Evolutionary conservation across 441 rosid genomes (phyloP).

Genomic region (Mallotus japonicus): DNA sequence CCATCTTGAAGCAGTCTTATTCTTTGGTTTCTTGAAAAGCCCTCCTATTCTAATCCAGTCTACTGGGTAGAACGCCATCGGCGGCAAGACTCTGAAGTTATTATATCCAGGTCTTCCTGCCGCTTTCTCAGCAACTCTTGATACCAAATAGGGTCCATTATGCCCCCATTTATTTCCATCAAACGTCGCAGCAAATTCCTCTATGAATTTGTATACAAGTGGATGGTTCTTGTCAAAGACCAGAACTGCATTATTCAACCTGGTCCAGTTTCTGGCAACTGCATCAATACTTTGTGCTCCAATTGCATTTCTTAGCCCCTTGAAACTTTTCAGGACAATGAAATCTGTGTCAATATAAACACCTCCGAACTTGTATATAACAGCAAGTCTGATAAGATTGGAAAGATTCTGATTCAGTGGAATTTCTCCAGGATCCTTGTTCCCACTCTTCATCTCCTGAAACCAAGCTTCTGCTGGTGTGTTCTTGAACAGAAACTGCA

Average conservation of each 20-base stretch:
- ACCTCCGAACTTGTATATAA: slow-evolving; percentile 75
- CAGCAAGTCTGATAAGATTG: slow-evolving; percentile 59
- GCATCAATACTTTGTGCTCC: slow-evolving; percentile 65
- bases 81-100: slow-evolving; percentile 59
- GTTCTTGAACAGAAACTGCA: slow-evolving; percentile 46
- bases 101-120: slow-evolving; percentile 34
- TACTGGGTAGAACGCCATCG: slow-evolving; percentile 69
- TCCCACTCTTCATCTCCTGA: slow-evolving; percentile 44
- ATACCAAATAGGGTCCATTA: slow-evolving; percentile 78
- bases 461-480: slow-evolving; percentile 71
- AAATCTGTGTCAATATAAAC: slow-evolving; percentile 72
- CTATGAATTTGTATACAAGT: slow-evolving; percentile 53
- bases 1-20: slow-evolving; percentile 40
- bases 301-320: slow-evolving; percentile 48
- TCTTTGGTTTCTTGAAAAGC: slow-evolving; percentile 45
- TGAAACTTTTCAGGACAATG: slow-evolving; percentile 44
- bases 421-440: slow-evolving; percentile 60
- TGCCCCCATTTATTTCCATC: slow-evolving; percentile 91
- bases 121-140: slow-evolving; percentile 53
- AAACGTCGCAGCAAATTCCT: slow-evolving; percentile 70
- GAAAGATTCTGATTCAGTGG: slow-evolving; percentile 74
- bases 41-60: slow-evolving; percentile 56
- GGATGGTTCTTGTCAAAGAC: slow-evolving; percentile 69
- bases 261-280: slow-evolving; percentile 51
- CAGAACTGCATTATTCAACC: slow-evolving; percentile 76